phyloP scores from a whole-genome alignment of 352 stramenopile genomes.

The Pythium coloratum region DNA sequence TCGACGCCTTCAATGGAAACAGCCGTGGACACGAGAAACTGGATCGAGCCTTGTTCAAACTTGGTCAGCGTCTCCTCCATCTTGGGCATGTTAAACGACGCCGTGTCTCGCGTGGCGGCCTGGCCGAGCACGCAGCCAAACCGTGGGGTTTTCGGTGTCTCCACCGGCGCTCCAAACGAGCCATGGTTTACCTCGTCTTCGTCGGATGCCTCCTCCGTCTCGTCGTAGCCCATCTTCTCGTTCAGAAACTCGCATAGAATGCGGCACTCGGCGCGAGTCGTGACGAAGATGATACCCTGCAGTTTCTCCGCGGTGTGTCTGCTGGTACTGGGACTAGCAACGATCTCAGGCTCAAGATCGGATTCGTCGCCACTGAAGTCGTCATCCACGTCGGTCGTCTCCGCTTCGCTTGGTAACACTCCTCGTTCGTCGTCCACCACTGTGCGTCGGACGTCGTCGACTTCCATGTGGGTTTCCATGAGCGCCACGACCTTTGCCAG shows the following conservation, averaged over 20 bases:
- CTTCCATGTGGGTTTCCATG: constrained; percentile 24
- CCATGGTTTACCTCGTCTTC: constrained; percentile 19
- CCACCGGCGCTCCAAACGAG: background rate
- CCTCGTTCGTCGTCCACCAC: constrained; percentile 20
- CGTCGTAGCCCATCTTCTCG: constrained; percentile 39
- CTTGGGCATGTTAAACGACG: constrained; percentile 51
- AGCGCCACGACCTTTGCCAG: constrained; percentile 61
- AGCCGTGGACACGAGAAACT: constrained; percentile 70
- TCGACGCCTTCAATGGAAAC: constrained; percentile 81
- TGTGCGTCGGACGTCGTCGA: constrained; percentile 2
- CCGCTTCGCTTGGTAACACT: constrained; percentile 2
- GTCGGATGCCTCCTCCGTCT: constrained; percentile 21
- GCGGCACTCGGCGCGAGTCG: constrained; percentile 77
- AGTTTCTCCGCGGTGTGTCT: constrained; percentile 11
- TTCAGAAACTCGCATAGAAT: constrained; percentile 82
- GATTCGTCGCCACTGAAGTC: constrained; percentile 29
- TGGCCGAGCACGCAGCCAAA: constrained; percentile 73
- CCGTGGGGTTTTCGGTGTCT: constrained; percentile 12
- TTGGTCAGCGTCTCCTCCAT: constrained; percentile 56
- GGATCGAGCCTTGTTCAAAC: constrained; percentile 58
- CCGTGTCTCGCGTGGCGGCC: constrained; percentile 52
- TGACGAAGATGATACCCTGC: constrained; percentile 86
- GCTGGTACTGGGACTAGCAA: background rate
- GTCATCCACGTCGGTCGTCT: background rate
- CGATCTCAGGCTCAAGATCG: background rate